A percentile compares a stretch with the other conserved stretches of the same genome.
These are phyloP conservation scores for Talaromyces funiculosus DNA, from an alignment of 2,329 filamentous ascomycete genomes.

Conservation along the genomic window DNA sequence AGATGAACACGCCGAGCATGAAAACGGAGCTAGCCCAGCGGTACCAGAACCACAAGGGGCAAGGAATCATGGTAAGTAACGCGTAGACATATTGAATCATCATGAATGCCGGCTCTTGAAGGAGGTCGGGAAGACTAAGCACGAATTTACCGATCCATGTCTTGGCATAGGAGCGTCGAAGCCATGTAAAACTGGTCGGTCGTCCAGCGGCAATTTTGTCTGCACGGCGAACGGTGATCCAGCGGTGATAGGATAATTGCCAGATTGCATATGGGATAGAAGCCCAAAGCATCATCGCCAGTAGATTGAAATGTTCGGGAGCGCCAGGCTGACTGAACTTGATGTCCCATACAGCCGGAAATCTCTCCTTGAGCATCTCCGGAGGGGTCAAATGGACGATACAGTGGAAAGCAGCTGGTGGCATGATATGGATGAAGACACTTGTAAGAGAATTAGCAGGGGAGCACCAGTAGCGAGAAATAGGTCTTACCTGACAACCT, in stretches of 20 bases:
- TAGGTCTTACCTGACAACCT: conserved; percentile 68
- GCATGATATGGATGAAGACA: conserved; percentile 99
- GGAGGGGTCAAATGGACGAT: conserved; percentile 74
- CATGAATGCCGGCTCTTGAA: conserved; percentile 94
- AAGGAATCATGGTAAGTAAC: conserved; percentile 86
- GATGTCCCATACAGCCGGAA: conserved; percentile 81
- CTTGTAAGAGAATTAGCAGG: conserved; percentile 32
- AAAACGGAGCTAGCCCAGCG: conserved; percentile 73
- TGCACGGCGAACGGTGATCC: conserved; percentile 89
- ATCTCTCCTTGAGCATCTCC: conserved; percentile 61
- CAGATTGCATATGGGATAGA: conserved; percentile 87
- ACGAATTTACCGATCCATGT: conserved; percentile 84
- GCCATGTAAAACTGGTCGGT: conserved; percentile 95
- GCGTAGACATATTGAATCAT: conserved; percentile 90
- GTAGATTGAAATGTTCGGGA: conserved; percentile 70
- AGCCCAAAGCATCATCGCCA: conserved; percentile 89
- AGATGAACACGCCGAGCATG: conserved; percentile 75
- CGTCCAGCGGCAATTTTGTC: conserved; percentile 94
- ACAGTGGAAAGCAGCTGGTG: conserved; percentile 86
- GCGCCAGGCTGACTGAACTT: conserved; percentile 64
- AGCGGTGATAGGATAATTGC: conserved; percentile 88
- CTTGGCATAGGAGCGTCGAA: conserved; percentile 84
- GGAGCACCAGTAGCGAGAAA: background rate
- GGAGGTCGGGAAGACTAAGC: conserved; percentile 62
- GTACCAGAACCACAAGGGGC: conserved; percentile 90